phyloP scores from a whole-genome alignment of 2,329 filamentous ascomycete genomes.

The Hirsutella thompsonii region DNA sequence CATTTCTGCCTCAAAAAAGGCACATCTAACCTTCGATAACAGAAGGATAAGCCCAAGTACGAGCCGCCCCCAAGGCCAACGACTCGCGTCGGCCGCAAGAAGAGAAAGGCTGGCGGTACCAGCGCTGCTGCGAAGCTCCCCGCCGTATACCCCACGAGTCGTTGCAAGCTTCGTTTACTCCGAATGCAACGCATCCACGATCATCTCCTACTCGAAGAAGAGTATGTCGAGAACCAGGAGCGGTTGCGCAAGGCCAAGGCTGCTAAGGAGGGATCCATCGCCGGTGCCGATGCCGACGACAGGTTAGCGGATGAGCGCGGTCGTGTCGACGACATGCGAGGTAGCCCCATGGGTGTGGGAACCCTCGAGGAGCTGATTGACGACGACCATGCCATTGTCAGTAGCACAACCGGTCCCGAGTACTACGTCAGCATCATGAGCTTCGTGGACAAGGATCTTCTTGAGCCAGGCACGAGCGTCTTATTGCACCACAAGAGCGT shows the following conservation, averaged over 20 bases:
- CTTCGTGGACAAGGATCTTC: constrained; percentile 95
- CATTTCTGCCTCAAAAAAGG: background rate
- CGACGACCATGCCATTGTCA: constrained; percentile 97
- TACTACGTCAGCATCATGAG: constrained; percentile 99
- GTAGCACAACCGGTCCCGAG: constrained; percentile 90
- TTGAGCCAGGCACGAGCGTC: constrained; percentile 92
- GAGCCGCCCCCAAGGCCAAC: constrained; percentile 95
- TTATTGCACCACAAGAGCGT: constrained; percentile 95
- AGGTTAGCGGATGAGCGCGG: constrained; percentile 88
- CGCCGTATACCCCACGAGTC: constrained; percentile 83
- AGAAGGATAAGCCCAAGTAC: constrained; percentile 99
- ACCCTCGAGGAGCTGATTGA: constrained; percentile 98
- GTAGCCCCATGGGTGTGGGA: constrained; percentile 95
- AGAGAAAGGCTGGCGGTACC: constrained; percentile 88
- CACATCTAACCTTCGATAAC: constrained; percentile 12
- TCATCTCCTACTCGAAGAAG: constrained; percentile 89
- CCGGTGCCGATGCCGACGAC: constrained; percentile 66
- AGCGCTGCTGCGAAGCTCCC: constrained; percentile 94
- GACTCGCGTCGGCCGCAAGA: constrained; percentile 93
- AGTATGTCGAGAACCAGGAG: constrained; percentile 99
- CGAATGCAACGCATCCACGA: constrained; percentile 99
- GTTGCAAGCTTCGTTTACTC: constrained; percentile 93
- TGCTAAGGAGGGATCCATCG: constrained; percentile 53
- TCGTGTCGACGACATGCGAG: constrained; percentile 95
- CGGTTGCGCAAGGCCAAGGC: constrained; percentile 85